Base-by-base conservation (phyloP, 768 basidiomycete genomes). In the Kwoniella europaea region DNA sequence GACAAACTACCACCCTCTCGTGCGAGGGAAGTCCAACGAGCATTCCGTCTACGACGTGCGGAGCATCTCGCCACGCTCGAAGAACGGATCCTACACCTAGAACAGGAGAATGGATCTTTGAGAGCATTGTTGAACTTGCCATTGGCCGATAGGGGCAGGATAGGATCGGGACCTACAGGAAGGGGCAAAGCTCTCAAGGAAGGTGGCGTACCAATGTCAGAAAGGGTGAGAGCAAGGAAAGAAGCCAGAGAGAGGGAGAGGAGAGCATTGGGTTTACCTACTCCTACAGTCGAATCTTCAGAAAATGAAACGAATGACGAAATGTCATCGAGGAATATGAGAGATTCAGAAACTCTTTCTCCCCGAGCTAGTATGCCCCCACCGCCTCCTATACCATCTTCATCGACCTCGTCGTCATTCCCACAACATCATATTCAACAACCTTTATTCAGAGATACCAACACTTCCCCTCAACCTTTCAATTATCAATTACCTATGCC, bases 1-100 rank as follows among this genome's bases (percentile, higher is more conserved):
- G 78, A 83, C 57, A 75, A 80, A 12, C 76, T 83, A 15, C 83
- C 82, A 18, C 80, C 82, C 6, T 83, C 82, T 4, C 75, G 84
- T 12, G 84, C 84, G 10, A 71, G 84, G 13, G 84, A 84, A 65
- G 84, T 84, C 16, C 84, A 84, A 69, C 76, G 84, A 29, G 84
- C 84, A 13, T 84, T 84, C 65, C 71, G 84, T 64, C 79, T 82
- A 0, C 74, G 84, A 22, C 74, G 84, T 50, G 84, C 84, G 0
- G 83, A 82, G 44, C 84, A 84, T 59, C 75, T 84, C 50, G 81
- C 82, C 3, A 78, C 79, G 9, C 68, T 84, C 16, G 84, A 84
- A 78, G 84, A 83, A 60, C 73, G 84, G 15, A 82, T 84, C 69
- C 69, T 77, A 20, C 74, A 78, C 46, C 75, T 84, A 41, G 84